These are phyloP conservation scores for Podospora didyma DNA, from an alignment of 495 filamentous ascomycete genomes.

Conservation along the genomic window DNA sequence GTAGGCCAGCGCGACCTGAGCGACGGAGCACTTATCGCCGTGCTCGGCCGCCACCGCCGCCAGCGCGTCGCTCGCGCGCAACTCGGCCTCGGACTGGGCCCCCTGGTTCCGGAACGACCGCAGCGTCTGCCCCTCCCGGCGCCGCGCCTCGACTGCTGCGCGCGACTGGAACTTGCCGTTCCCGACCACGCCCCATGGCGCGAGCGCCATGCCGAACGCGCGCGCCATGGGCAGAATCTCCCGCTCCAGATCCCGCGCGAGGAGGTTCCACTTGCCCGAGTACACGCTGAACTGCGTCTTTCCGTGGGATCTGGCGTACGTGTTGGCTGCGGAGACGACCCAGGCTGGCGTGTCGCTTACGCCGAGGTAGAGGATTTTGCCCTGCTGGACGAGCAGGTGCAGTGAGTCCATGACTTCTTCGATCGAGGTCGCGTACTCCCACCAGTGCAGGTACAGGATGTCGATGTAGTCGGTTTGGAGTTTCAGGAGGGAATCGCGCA, in stretches of 20 bases:
- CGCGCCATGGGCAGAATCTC: conserved; percentile 58
- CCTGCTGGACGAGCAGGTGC: conserved; percentile 52
- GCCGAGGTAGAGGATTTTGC: conserved; percentile 64
- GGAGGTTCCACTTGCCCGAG: conserved; percentile 62
- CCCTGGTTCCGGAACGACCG: conserved; percentile 17
- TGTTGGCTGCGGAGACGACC: conserved; percentile 58
- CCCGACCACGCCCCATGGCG: conserved; percentile 55
- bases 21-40: conserved; percentile 26
- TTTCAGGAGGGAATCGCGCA: conserved; percentile 41
- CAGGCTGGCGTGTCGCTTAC: conserved; percentile 62
- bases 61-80: conserved; percentile 42
- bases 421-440: conserved; percentile 57
- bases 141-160: conserved; percentile 35
- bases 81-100: conserved; percentile 38
- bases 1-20: too few species aligned
- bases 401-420: conserved; percentile 61
- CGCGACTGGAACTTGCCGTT: conserved; percentile 49
- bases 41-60: conserved; percentile 50
- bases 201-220: conserved; percentile 57
- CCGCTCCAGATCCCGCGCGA: conserved; percentile 52
- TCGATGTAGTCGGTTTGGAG: conserved; percentile 66
- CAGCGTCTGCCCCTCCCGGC: conserved; percentile 32
- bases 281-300: conserved; percentile 63
- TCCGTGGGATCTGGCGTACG: conserved; percentile 55
- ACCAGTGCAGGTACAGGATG: conserved; percentile 59